phyloP scores from a whole-genome alignment of 2,329 filamentous ascomycete genomes.

The Pleomassaria siparia region DNA sequence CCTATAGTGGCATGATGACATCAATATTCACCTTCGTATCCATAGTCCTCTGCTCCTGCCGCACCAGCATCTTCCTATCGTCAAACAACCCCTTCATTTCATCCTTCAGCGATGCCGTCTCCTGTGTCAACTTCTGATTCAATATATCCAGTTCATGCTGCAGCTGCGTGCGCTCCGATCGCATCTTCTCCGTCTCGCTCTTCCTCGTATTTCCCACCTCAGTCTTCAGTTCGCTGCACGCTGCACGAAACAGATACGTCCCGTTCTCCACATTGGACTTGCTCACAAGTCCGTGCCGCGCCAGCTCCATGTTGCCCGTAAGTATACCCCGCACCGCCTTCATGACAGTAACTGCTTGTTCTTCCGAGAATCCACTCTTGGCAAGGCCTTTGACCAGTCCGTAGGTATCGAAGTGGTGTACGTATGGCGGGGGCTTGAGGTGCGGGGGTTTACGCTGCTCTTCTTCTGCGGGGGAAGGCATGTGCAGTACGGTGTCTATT shows the following conservation, averaged over 20 bases:
- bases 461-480: conserved; percentile 42
- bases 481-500: conserved; percentile 45
- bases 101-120: conserved; percentile 79
- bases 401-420: conserved; percentile 97
- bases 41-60: conserved; percentile 81
- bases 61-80: conserved; percentile 88
- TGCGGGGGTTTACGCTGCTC: conserved; percentile 61
- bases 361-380: conserved; percentile 67
- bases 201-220: conserved; percentile 80
- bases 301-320: conserved; percentile 76
- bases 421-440: conserved; percentile 73
- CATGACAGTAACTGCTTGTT: conserved; percentile 84
- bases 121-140: conserved; percentile 80
- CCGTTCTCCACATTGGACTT: conserved; percentile 96
- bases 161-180: conserved; percentile 79
- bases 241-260: conserved; percentile 89
- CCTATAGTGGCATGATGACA: not conserved
- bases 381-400: conserved; percentile 80
- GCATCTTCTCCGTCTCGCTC: conserved; percentile 75
- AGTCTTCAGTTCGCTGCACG: conserved; percentile 86
- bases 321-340: conserved; percentile 82
- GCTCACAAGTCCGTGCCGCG: conserved; percentile 77
- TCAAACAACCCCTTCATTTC: conserved; percentile 96
- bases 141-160: conserved; percentile 96
- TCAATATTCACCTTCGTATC: conserved; percentile 67